phyloP scores from a whole-genome alignment of 2,329 filamentous ascomycete species.

The Onygena corvina region DNA sequence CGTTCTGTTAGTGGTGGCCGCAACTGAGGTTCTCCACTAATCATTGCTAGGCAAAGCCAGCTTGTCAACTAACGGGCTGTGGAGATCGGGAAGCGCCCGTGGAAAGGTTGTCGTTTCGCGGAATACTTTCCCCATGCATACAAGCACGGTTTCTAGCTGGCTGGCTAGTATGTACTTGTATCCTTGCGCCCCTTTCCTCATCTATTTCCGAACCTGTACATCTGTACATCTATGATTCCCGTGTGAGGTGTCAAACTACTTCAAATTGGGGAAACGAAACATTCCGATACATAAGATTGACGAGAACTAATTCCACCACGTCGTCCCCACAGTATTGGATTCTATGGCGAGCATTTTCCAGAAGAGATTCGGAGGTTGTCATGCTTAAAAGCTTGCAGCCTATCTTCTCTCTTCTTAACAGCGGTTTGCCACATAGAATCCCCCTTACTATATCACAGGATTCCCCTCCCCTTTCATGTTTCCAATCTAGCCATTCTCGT shows the following conservation, averaged over 20 bases:
- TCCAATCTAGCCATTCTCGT: slow-evolving; percentile 6
- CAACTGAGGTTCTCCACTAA: slow-evolving; percentile 5
- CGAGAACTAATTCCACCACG: slow-evolving; percentile 12
- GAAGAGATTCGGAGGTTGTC: not conserved
- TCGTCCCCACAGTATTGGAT: slow-evolving; percentile 7
- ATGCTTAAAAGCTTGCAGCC: not conserved
- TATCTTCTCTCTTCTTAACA: not conserved
- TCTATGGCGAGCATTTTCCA: not conserved
- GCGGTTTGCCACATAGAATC: not conserved
- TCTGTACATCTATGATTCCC: not conserved
- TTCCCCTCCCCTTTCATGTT: slow-evolving; percentile 1
- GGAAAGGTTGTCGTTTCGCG: not conserved
- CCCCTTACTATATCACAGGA: slow-evolving; percentile 5
- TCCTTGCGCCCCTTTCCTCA: not conserved
- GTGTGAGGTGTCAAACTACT: slow-evolving; percentile 5
- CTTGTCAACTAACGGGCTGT: not conserved
- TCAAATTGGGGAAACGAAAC: slow-evolving; percentile 5
- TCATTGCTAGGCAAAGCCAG: not conserved
- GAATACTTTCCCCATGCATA: not conserved
- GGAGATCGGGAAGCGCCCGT: not conserved
- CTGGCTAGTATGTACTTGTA: not conserved
- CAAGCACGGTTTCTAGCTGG: not conserved
- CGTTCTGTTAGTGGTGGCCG: slow-evolving; percentile 4
- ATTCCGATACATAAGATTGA: slow-evolving; percentile 13
- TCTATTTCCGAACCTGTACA: slow-evolving; percentile 1